These are phyloP conservation scores for Aspergillus phoenicis DNA, from an alignment of 2,329 filamentous ascomycete species.

Conservation along the genomic window DNA sequence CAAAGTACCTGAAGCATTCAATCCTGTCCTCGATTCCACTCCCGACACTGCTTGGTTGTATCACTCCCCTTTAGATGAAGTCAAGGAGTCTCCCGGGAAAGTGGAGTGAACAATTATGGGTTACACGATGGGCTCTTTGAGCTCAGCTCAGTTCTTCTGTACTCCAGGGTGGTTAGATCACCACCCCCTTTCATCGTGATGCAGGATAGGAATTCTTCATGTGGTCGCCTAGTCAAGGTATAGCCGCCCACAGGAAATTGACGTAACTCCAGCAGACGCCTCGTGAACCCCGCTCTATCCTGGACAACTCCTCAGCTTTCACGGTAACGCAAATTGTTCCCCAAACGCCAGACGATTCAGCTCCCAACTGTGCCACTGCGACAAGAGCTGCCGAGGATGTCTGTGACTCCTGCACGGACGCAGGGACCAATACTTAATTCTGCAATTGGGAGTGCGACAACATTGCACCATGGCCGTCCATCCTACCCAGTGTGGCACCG, in stretches of 20 bases:
- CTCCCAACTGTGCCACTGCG: slow-evolving; percentile 15
- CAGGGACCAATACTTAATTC: slow-evolving; percentile 33
- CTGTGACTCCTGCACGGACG: slow-evolving; percentile 25
- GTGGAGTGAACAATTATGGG: not conserved
- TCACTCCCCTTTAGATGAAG: slow-evolving; percentile 13
- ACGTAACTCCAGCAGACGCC: not conserved
- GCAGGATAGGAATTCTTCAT: too few relatives aligned
- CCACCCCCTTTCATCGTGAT: not conserved
- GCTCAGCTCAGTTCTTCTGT: not conserved
- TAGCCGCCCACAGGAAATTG: not conserved
- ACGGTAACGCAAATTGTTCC: not conserved
- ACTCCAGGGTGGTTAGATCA: not conserved
- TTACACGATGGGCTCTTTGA: slow-evolving; percentile 4
- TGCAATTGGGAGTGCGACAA: slow-evolving; percentile 7
- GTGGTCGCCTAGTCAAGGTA: too few relatives aligned
- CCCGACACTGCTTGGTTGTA: not conserved
- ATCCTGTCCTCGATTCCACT: not conserved
- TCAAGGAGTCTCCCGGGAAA: not conserved
- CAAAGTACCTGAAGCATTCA: not conserved
- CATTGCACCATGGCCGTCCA: not conserved
- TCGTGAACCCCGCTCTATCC: not conserved
- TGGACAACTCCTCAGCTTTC: not conserved
- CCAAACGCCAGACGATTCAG: slow-evolving; percentile 16
- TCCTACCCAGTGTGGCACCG: slow-evolving; percentile 12
- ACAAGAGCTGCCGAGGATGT: slow-evolving; percentile 28